These are phyloP conservation scores for Globisporangium nunn DNA, from an alignment of 352 stramenopile genomes.

Conservation along the genomic window DNA sequence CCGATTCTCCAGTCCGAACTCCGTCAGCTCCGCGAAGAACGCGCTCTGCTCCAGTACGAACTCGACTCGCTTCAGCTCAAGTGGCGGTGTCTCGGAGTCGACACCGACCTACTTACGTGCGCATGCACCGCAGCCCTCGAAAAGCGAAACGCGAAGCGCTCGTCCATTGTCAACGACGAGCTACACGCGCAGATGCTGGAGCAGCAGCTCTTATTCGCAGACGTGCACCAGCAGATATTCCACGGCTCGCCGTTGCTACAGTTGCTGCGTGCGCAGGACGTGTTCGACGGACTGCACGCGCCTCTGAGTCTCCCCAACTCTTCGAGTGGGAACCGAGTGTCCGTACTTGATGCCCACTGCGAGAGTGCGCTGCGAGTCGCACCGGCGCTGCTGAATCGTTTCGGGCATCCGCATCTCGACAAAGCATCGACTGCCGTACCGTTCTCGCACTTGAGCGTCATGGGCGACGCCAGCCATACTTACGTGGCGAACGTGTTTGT, in stretches of 20 bases:
- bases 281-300: slow-evolving; percentile 42
- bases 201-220: slow-evolving; percentile 55
- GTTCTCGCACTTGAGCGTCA: slow-evolving; percentile 53
- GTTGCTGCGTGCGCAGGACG: slow-evolving; percentile 34
- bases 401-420: slow-evolving; percentile 23
- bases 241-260: slow-evolving; percentile 34
- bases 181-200: slow-evolving; percentile 47
- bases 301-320: slow-evolving; percentile 11
- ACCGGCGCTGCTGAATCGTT: slow-evolving; percentile 30
- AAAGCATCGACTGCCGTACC: slow-evolving; percentile 19
- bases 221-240: slow-evolving; percentile 34
- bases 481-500: slow-evolving; percentile 48
- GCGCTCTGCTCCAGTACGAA: slow-evolving; percentile 27
- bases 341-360: slow-evolving; percentile 24
- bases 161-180: slow-evolving; percentile 32
- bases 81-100: slow-evolving; percentile 30
- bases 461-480: slow-evolving; percentile 34
- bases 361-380: slow-evolving; percentile 22
- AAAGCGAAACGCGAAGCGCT: slow-evolving; percentile 33
- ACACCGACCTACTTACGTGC: slow-evolving; percentile 22
- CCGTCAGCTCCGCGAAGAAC: slow-evolving; percentile 35
- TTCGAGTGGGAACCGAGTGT: slow-evolving; percentile 6
- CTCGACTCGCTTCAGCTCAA: slow-evolving; percentile 35
- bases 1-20: slow-evolving; percentile 30
- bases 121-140: slow-evolving; percentile 35